Base-by-base conservation (phyloP, 202 grass and related monocot genomes). In the Elaeis oleifera region DNA sequence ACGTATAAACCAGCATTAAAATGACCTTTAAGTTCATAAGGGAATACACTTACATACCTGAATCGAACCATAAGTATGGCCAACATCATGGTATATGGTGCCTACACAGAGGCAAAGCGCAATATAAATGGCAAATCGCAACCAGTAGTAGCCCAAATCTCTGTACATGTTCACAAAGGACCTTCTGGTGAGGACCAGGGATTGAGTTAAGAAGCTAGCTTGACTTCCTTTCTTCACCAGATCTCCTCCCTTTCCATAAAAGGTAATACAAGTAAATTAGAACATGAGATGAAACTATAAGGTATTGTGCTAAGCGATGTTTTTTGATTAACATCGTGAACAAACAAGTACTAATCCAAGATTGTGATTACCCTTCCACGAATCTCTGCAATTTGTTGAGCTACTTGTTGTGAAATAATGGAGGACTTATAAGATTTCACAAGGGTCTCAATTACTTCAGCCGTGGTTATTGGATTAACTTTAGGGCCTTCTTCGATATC, bases 161-260 rank as follows among this genome's bases (percentile, higher is more conserved):
- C 86, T 75, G 19, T 72, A 72, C 86, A 90, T 90, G 68, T 90
- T 90, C 20, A 79, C 66, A 51, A 85, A 90, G 8, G 86, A 90
- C 70, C 81, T 71, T 52, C 66, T 79, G 1, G 78, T 79, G 39
- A 90, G 81, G 18, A 76, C 67, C 18, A 76, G n/a, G 2, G 60
- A 71, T 62, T 82, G 83, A 3, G 69, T 72, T 2, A 67, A 0
- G 51, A 90, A 82, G 61, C 78, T 81, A 22, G 81, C 69, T 69
- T 80, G 63, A 9, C 63, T 74, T 57, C 21, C 16, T 14, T 71
- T 78, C 60, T 61, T 71, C 11, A 36, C 23, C 16, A 71, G 20
- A 32, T 17, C 16, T 21, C 68, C 68, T 51, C 18, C 68, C 76
- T 83, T 18, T 5, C 3, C 53, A 3, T 15, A 69, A 16, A 63